phyloP scores from a whole-genome alignment of 2,329 filamentous ascomycete genomes.

The Fusarium bulbicola region DNA sequence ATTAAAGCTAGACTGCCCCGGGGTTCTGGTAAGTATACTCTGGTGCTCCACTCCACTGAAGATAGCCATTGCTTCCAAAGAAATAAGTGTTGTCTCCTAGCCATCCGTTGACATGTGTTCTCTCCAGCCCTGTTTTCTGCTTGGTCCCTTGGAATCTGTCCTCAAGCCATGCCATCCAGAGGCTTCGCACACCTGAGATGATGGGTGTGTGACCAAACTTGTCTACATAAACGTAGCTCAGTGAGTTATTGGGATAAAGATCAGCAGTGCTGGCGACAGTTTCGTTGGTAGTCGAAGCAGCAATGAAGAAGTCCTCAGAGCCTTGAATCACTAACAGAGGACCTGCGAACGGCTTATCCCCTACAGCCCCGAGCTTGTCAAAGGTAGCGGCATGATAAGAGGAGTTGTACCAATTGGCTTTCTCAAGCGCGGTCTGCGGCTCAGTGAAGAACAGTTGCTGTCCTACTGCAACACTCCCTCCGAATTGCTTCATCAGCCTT shows the following conservation, averaged over 20 bases:
- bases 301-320: background rate
- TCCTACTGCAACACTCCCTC: background rate
- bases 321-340: constrained; percentile 7
- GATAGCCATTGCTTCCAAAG: background rate
- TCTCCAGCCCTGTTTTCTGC: background rate
- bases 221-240: background rate
- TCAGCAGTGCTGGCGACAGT: background rate
- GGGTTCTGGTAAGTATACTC: constrained; percentile 17
- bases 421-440: fast-evolving
- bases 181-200: background rate
- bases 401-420: background rate
- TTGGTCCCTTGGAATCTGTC: background rate
- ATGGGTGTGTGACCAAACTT: constrained; percentile 1
- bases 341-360: background rate
- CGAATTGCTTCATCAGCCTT: background rate
- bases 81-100: background rate
- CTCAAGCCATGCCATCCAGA: constrained; percentile 6
- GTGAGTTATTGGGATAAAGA: fast-evolving
- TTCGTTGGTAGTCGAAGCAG: background rate
- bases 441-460: constrained; percentile 6
- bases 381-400: constrained; percentile 14
- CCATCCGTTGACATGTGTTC: background rate
- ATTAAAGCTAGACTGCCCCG: background rate
- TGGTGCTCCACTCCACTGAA: constrained; percentile 5
- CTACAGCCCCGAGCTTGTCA: background rate